These are phyloP conservation scores for Davidsoniella eucalypti DNA, from an alignment of 2,329 filamentous ascomycete species.

Conservation along the genomic window DNA sequence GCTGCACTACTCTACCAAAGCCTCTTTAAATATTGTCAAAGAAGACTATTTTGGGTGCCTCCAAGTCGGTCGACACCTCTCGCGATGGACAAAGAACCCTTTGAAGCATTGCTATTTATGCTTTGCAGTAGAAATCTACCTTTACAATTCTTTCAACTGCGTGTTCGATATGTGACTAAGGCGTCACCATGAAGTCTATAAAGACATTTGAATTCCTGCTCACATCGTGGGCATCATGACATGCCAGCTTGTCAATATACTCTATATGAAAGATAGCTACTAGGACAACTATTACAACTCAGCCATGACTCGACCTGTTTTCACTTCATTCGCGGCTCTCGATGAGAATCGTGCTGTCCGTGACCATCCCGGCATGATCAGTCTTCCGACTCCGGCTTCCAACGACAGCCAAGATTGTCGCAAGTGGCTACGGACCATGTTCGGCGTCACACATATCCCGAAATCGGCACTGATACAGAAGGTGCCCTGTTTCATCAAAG, in stretches of 20 bases:
- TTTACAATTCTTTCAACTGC: background rate
- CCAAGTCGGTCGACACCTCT: too few relatives aligned
- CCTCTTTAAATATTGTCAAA: too few relatives aligned
- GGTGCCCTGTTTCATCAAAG: slow-evolving; percentile 6
- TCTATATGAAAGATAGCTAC: too few relatives aligned
- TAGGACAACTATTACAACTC: too few relatives aligned
- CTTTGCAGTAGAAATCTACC: too few relatives aligned
- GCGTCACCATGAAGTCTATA: background rate
- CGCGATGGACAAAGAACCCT: too few relatives aligned
- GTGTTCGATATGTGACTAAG: background rate
- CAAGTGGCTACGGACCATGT: slow-evolving; percentile 5
- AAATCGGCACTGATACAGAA: slow-evolving; percentile 2
- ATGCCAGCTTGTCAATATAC: background rate
- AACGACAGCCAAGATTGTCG: too few relatives aligned
- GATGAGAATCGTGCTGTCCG: background rate
- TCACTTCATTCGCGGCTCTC: background rate
- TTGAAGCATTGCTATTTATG: too few relatives aligned
- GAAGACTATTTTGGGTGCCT: too few relatives aligned
- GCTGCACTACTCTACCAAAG: too few relatives aligned
- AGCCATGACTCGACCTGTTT: background rate
- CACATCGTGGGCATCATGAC: too few relatives aligned
- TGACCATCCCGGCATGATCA: background rate
- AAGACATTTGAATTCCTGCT: background rate
- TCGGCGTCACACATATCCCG: slow-evolving; percentile 6
- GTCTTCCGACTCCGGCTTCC: too few relatives aligned